Base-by-base conservation (phyloP, 495 filamentous ascomycete genomes). In the Hypoxylon fuscum region DNA sequence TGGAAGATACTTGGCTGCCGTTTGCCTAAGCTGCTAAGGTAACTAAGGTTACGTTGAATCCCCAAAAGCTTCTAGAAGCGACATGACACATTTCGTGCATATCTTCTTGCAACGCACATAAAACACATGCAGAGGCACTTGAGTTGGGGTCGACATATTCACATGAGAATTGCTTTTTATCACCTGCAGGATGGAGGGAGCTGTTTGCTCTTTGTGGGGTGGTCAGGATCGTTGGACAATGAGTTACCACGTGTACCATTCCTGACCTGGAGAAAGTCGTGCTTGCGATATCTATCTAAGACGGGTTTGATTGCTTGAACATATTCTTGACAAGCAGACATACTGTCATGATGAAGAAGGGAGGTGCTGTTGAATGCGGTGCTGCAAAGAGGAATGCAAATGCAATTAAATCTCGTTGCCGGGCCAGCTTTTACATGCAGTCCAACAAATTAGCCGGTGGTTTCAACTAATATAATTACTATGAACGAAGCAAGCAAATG, bases 341-440 rank as follows among this genome's bases (percentile, higher is more conserved):
- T 35, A 11, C 14, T 37, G 15, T 55, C 4, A 9, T 32, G 42
- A 54, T 38, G 40, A 48, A 18, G 53, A 45, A 37, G 21, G 40
- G 50, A 20, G 23, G 41, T 20, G 32, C 10, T 11, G 12, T 8
- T 14, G 34, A 37, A 37, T 15, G 34, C 12, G 27, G 27, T 29
- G 3, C 15, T 12, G 4, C 15, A 15, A 32, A 25, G 38, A 35
- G 38, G 49, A 54, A 64, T 59, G 55, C 38, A 61, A 54, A 64
- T 59, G 55, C 38, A 61, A 64, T 59, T 55, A 51, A 64, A 66
- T 66, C 37, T 52, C 37, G 65, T 66, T 68, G 61, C 65, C 68
- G 53, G 58, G 57, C 46, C 61, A 68, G 45, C 51, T 29, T 38
- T 42, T 57, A 51, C 55, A 46, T 60, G 29, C 46, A 18, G 43